Evolutionary conservation across 257 asterid species (phyloP).

Genomic region (Nemophila menziesii): DNA sequence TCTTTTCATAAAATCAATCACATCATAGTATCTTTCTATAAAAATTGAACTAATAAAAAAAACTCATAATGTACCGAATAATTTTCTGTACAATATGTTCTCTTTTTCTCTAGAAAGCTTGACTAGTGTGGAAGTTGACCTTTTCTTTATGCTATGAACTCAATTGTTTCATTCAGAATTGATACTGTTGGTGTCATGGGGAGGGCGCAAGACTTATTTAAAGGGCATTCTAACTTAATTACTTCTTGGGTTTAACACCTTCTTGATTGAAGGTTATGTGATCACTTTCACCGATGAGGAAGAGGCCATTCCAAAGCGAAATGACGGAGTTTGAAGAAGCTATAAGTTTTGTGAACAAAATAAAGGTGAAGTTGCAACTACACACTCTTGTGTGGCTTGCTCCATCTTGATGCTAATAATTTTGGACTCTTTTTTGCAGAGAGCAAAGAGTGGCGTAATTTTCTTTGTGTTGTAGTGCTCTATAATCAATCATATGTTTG

Average conservation of each 20-base stretch:
- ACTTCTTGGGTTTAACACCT: not conserved
- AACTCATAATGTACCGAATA: not conserved
- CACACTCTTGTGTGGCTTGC: too few relatives aligned
- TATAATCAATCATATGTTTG: too few relatives aligned
- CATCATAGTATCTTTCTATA: too few relatives aligned
- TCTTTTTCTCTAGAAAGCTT: not conserved
- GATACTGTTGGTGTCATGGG: not conserved
- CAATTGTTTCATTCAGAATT: not conserved
- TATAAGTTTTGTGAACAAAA: not conserved
- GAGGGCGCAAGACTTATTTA: not conserved
- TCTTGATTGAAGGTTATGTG: not conserved
- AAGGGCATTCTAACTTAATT: not conserved
- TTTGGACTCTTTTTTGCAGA: slow-evolving; percentile 30
- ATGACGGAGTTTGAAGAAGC: not conserved
- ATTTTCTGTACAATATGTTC: not conserved
- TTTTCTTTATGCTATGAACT: not conserved
- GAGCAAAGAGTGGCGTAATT: too few relatives aligned
- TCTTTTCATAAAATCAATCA: too few relatives aligned
- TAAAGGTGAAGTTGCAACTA: slow-evolving; percentile 2
- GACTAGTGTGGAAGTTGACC: not conserved
- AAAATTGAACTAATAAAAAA: too few relatives aligned
- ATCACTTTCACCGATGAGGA: slow-evolving; percentile 1
- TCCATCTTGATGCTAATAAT: slow-evolving; percentile 3
- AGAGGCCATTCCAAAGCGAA: not conserved
- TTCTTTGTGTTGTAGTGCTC: too few relatives aligned